Evolutionary conservation across 768 basidiomycete genomes (phyloP).

Genomic region (Phaeotremella fagi): DNA sequence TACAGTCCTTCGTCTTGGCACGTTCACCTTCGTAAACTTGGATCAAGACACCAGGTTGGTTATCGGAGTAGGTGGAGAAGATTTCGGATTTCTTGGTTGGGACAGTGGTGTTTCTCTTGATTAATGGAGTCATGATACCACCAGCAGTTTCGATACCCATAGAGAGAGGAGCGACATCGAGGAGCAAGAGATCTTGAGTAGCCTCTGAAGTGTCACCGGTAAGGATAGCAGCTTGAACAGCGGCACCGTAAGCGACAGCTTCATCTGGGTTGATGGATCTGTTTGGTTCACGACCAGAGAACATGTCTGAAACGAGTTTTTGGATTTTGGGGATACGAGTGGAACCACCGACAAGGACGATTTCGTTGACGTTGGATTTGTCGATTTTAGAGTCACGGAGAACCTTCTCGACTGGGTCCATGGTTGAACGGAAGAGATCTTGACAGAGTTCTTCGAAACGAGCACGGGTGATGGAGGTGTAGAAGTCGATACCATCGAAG

Average conservation of each 20-base stretch:
- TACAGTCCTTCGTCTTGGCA: constrained; percentile 96
- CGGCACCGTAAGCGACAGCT: constrained; percentile 97
- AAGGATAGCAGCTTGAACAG: constrained; percentile 96
- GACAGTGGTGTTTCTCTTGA: constrained; percentile 92
- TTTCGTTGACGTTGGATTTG: constrained; percentile 87
- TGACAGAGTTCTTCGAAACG: constrained; percentile 58
- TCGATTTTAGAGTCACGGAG: constrained; percentile 97
- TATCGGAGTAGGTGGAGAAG: constrained; percentile 91
- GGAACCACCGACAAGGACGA: constrained; percentile 56
- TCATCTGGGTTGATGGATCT: constrained; percentile 97
- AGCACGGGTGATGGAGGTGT: constrained; percentile 95
- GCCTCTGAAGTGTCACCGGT: constrained; percentile 93
- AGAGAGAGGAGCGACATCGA: constrained; percentile 93
- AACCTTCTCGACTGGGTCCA: constrained; percentile 84
- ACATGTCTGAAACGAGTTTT: constrained; percentile 95
- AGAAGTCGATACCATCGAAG: constrained; percentile 96
- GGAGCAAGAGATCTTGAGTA: constrained; percentile 83
- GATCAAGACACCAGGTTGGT: constrained; percentile 92
- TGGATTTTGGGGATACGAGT: constrained; percentile 99
- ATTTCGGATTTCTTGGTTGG: constrained; percentile 96
- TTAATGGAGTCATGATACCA: constrained; percentile 96
- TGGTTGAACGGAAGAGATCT: constrained; percentile 50
- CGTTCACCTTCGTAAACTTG: constrained; percentile 98
- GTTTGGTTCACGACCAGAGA: constrained; percentile 92
- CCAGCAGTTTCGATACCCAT: constrained; percentile 99